phyloP scores from a whole-genome alignment of 441 rosid genomes.

The Manihot esculenta region DNA sequence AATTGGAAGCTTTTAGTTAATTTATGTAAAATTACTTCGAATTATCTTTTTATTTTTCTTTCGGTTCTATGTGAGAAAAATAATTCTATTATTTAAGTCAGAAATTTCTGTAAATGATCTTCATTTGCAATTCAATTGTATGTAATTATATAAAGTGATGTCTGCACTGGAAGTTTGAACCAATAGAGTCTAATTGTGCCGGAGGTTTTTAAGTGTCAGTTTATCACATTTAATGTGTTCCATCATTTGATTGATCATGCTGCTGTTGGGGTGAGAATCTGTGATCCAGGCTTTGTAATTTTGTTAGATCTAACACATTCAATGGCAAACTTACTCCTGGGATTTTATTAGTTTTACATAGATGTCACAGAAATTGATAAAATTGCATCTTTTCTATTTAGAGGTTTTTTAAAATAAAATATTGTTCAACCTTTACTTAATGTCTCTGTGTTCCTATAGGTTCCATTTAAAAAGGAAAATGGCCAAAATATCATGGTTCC shows the following conservation, averaged over 20 bases:
- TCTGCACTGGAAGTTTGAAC: neutral
- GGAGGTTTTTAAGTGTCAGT: neutral
- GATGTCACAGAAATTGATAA: neutral
- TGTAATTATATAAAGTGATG: neutral
- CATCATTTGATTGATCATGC: neutral
- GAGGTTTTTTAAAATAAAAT: neutral
- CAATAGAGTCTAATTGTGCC: neutral
- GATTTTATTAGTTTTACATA: constrained; percentile 1
- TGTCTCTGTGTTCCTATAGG: constrained; percentile 40
- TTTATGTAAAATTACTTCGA: neutral
- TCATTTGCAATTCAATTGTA: constrained; percentile 1
- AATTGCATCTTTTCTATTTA: neutral
- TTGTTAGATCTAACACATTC: neutral
- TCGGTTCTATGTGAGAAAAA: neutral
- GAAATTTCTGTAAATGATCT: neutral
- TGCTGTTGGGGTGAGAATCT: neutral
- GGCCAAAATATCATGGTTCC: constrained; percentile 77
- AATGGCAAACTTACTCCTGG: neutral
- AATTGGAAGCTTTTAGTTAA: neutral
- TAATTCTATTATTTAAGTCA: neutral
- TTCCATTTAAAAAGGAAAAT: constrained; percentile 86
- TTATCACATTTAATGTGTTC: neutral
- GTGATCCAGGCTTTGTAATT: neutral
- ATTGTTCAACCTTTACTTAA: neutral
- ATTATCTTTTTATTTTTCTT: neutral